phyloP scores from a whole-genome alignment of 2,329 filamentous ascomycete genomes.

The Arthrobotrys sinensis region DNA sequence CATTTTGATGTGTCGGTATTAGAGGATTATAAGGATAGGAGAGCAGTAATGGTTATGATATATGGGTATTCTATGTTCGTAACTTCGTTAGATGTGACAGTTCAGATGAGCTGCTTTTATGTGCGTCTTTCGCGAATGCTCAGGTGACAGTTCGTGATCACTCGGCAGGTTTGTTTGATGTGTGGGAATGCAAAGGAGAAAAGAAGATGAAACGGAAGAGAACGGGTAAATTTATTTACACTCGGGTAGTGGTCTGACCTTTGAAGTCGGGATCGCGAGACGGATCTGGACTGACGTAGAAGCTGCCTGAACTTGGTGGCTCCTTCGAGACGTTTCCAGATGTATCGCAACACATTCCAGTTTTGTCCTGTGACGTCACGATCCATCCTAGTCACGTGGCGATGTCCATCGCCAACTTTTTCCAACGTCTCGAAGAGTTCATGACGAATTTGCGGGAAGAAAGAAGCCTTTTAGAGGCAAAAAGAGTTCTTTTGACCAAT shows the following conservation, averaged over 20 bases:
- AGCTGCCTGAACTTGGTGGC: slow-evolving; percentile 41
- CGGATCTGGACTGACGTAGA: slow-evolving; percentile 56
- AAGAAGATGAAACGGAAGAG: slow-evolving; percentile 9
- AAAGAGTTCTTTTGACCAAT: background rate
- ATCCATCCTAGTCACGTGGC: slow-evolving; percentile 16
- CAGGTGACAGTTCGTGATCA: slow-evolving; percentile 50
- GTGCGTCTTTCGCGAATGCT: slow-evolving; percentile 40
- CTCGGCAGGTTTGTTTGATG: slow-evolving; percentile 26
- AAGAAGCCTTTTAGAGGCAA: background rate
- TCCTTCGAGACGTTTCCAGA: slow-evolving; percentile 55
- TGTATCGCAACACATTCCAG: slow-evolving; percentile 43
- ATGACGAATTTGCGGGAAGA: background rate
- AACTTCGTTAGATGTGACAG: slow-evolving; percentile 44
- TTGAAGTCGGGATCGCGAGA: slow-evolving; percentile 43
- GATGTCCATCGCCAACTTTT: slow-evolving; percentile 16
- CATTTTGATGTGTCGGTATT: slow-evolving; percentile 53
- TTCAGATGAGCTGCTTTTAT: slow-evolving; percentile 25
- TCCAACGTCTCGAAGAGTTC: background rate
- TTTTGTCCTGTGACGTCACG: slow-evolving; percentile 52
- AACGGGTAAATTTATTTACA: slow-evolving; percentile 44
- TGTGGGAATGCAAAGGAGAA: slow-evolving; percentile 23
- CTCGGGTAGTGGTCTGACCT: slow-evolving; percentile 43
- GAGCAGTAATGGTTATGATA: background rate
- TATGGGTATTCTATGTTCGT: slow-evolving; percentile 32
- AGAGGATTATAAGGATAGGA: slow-evolving; percentile 11